phyloP scores from a whole-genome alignment of 805 yeast genomes.

The Wickerhamomyces xylosicus region DNA sequence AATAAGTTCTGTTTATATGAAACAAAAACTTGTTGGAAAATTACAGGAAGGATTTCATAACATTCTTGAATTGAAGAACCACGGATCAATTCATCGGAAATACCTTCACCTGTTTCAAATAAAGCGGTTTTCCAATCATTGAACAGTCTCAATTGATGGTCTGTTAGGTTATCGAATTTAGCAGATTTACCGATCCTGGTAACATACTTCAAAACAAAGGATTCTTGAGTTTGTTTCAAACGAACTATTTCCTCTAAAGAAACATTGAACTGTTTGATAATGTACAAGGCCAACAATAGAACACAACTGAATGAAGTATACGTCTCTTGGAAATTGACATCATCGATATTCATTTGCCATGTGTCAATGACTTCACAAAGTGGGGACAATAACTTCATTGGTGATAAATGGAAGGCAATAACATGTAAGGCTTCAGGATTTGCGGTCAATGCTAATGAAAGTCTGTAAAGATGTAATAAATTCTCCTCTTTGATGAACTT shows the following conservation, averaged over 20 bases:
- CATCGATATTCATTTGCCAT: conserved; percentile 30
- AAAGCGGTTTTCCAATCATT: conserved; percentile 74
- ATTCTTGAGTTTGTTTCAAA: conserved; percentile 13
- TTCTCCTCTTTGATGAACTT: conserved; percentile 31
- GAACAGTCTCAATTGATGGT: conserved; percentile 23
- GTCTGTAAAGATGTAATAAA: conserved; percentile 32
- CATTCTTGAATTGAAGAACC: conserved; percentile 58
- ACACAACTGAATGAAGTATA: conserved; percentile 62
- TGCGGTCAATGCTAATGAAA: conserved; percentile 40
- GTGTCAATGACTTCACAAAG: conserved; percentile 43
- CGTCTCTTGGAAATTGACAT: conserved; percentile 50
- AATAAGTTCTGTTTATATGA: conserved; percentile 48
- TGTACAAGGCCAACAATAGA: conserved; percentile 33
- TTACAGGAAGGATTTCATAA: conserved; percentile 56
- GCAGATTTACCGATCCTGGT: conserved; percentile 19
- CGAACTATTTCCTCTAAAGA: conserved; percentile 19
- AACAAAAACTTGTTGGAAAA: conserved; percentile 61
- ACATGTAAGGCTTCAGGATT: conserved; percentile 31
- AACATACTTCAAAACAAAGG: conserved; percentile 23
- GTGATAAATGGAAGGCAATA: conserved; percentile 34
- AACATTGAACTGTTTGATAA: conserved; percentile 29
- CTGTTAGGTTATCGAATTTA: conserved; percentile 13
- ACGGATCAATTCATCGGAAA: conserved; percentile 74
- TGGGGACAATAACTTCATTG: conserved; percentile 31
- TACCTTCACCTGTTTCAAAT: conserved; percentile 66